These are phyloP conservation scores for Candida sp. DNA, from an alignment of 1,139 yeast genomes.

Conservation along the genomic window DNA sequence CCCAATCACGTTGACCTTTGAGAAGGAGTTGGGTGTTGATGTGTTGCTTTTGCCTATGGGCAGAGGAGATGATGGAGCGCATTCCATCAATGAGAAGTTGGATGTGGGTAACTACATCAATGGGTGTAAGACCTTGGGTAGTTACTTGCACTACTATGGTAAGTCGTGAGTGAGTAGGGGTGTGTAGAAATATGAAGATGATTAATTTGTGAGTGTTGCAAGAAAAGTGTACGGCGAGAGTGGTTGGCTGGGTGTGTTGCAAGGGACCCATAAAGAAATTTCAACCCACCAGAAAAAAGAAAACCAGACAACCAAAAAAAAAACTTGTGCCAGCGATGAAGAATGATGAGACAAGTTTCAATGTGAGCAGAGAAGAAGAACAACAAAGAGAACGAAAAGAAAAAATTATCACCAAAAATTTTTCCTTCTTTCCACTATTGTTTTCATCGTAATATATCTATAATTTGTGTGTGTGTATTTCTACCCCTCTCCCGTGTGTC, in stretches of 20 bases:
- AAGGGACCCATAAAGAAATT: neutral
- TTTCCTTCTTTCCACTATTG: neutral
- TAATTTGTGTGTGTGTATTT: neutral
- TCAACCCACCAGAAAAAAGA: neutral
- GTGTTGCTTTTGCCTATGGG: slow-evolving; percentile 96
- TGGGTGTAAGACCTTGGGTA: slow-evolving; percentile 94
- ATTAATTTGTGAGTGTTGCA: neutral
- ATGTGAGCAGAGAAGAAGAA: neutral
- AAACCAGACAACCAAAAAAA: neutral
- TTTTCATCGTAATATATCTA: neutral
- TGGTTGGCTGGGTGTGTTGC: neutral
- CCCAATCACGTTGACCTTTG: slow-evolving; percentile 94
- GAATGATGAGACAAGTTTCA: neutral
- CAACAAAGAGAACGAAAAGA: neutral
- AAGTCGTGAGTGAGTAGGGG: slow-evolving; percentile 21
- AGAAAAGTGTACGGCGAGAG: neutral
- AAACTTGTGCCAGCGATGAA: neutral
- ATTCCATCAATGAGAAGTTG: slow-evolving; percentile 94
- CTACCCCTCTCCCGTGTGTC: neutral
- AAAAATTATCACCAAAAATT: slow-evolving; percentile 2
- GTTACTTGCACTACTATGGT: slow-evolving; percentile 89
- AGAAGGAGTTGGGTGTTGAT: slow-evolving; percentile 80
- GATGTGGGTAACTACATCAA: slow-evolving; percentile 88
- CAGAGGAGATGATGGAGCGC: slow-evolving; percentile 99
- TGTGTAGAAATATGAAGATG: neutral